These are phyloP conservation scores for Colletotrichum cuscutae DNA, from an alignment of 2,329 filamentous ascomycete genomes.

Conservation along the genomic window DNA sequence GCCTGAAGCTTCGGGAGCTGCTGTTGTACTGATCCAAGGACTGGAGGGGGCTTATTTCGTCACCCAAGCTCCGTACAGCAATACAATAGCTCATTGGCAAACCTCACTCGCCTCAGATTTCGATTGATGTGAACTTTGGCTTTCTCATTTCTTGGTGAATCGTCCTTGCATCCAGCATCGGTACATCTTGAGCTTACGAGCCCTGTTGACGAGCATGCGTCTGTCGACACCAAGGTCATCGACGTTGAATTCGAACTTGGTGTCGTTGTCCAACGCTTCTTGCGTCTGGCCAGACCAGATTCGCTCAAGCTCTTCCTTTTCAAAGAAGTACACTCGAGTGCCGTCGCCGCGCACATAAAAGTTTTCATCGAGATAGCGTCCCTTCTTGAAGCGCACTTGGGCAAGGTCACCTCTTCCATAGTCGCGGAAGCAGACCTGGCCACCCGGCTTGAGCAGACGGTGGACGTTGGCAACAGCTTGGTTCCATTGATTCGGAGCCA, in stretches of 20 bases:
- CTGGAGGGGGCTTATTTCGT: neutral
- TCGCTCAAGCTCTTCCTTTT: slow-evolving; percentile 79
- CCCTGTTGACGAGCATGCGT: slow-evolving; percentile 90
- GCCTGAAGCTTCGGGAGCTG: slow-evolving; percentile 51
- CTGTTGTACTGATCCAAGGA: slow-evolving; percentile 50
- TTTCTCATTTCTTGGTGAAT: slow-evolving; percentile 74
- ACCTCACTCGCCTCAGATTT: slow-evolving; percentile 1
- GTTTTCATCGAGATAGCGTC: slow-evolving; percentile 92
- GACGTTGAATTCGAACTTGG: slow-evolving; percentile 70
- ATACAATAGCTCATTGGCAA: neutral
- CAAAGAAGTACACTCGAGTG: slow-evolving; percentile 97
- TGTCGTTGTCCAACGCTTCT: slow-evolving; percentile 37
- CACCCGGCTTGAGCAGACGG: slow-evolving; percentile 87
- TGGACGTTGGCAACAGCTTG: slow-evolving; percentile 84
- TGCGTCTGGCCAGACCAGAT: slow-evolving; percentile 75
- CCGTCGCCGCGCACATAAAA: slow-evolving; percentile 97
- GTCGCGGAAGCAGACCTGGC: slow-evolving; percentile 94
- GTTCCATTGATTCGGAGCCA: slow-evolving; percentile 86
- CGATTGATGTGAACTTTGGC: slow-evolving; percentile 2
- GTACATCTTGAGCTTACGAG: slow-evolving; percentile 96
- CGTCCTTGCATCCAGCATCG: slow-evolving; percentile 93
- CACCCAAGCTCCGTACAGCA: neutral
- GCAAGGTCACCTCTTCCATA: slow-evolving; percentile 96
- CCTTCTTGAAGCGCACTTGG: slow-evolving; percentile 97
- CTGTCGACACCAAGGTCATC: slow-evolving; percentile 86